Evolutionary conservation across 148 eudicot species (phyloP), one percentile per base, ranked within the genome.

Genomic region (Vaccinium macrocarpon): DNA sequence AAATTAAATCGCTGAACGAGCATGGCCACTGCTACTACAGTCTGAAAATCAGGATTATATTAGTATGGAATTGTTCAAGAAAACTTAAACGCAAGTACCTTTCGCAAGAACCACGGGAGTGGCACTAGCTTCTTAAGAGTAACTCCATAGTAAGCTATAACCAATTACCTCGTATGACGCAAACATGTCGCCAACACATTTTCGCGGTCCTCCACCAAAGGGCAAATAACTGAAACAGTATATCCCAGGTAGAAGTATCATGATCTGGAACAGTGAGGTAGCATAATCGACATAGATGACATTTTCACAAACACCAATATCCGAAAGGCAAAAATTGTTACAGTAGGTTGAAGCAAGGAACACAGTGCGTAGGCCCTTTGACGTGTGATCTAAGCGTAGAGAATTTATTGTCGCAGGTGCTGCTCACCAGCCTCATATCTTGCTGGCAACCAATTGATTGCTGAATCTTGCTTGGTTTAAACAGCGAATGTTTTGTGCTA

Each of bases 181-280:
- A 87, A 97, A 97, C 93, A 92, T 90, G 89, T 97, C 99, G 21
- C 98, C 99, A 70, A 97, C 86, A 87, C 99, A 97, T 88, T 97
- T 97, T 86, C 99, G 90, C 29, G 93, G 99, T 82, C 99, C 99
- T 82, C 99, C 99, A 82, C 99, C 99, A 85, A 97, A 97, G 61
- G 99, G 99, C 90, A 97, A 87, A 86, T 97, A 97, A 82, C 99
- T 95, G 85, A 79, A 88, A 81, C 38, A 83, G 75, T 14, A 56
- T 50, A 64, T 82, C n/a, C 57, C 50, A 23, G 32, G 19, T 84
- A 35, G 68, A 56, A 55, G 19, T 16, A 46, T 10, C 9, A 14
- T 8, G 48, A 79, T 53, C 49, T 32, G 81, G 49, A 29, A 27
- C 66, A 55, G 14, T 32, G 66, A 55, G 66, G 66, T 79, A 21